Evolutionary conservation across 2,329 filamentous ascomycete species (phyloP), one percentile per base, ranked within the genome.

Genomic region (Mycocentrospora acerina): DNA sequence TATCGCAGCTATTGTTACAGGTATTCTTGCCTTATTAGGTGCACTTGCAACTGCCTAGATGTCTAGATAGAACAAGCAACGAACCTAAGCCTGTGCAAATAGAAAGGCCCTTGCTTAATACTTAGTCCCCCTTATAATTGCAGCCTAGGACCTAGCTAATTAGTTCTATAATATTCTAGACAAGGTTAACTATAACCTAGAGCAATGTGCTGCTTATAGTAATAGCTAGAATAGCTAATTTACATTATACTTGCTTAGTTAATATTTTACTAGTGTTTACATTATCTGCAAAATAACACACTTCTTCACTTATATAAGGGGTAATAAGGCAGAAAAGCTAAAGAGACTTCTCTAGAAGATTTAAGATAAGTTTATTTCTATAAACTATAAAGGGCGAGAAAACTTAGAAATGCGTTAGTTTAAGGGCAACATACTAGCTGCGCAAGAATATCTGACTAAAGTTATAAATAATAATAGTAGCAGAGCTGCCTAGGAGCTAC

Each of bases 321-420:
- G 33, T 3, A 11, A 28, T 7, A 24, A 40, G 29, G 42, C 30
- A 1, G 37, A 40, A 12, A 31, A 13, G 16, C 25, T 44, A 11
- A 44, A 44, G 24, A 40, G 22, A 24, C 19, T 37, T 18, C 42
- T 44, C 11, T 40, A 30, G 42, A 44, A 44, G 9, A 44, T 40
- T 13, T 37, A 44, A 31, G 33, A 44, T 13, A 37, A 44, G 27
- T 44, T 40, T 24, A 25, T 35, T 7, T 37, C 42, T 2, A 37
- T 44, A 33, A 3, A 40, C 11, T 44, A 40, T 14, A 27, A 37
- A 9, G 42, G 42, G 12, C 18, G 29, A n/a, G 42, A 44, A 24
- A 37, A 18, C 17, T 16, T 24, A 17, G 33, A 37, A 14, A 44
- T 44, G 42, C 42, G 42, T 17, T 40, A 34, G 42, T 44, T 40